phyloP scores from a whole-genome alignment of 257 asterid genomes.

The Forsythia viridissima region DNA sequence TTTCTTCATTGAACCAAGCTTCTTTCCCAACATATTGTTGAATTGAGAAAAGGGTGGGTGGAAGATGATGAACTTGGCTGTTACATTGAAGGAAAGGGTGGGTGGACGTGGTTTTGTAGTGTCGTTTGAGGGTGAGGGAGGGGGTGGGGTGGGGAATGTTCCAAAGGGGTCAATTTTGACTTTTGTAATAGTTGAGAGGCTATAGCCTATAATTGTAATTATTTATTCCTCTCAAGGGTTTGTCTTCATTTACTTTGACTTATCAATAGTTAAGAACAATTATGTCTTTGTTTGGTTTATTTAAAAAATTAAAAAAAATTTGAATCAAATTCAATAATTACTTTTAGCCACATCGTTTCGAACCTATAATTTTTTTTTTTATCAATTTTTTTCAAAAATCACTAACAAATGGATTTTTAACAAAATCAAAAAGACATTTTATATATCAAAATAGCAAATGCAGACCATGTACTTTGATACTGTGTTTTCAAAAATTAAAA shows the following conservation, averaged over 20 bases:
- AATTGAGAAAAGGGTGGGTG: neutral
- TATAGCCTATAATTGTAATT: conserved; percentile 21
- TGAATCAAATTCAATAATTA: too few species aligned
- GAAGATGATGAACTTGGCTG: conserved; percentile 5
- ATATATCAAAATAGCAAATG: neutral
- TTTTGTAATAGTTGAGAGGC: conserved; percentile 14
- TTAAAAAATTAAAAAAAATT: too few species aligned
- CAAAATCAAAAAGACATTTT: neutral
- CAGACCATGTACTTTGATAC: neutral
- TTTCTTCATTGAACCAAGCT: conserved; percentile 70
- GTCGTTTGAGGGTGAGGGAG: neutral
- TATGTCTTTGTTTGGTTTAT: neutral
- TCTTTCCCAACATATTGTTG: conserved; percentile 56
- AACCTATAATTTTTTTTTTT: too few species aligned
- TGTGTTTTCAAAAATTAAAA: too few species aligned
- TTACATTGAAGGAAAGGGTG: conserved; percentile 27
- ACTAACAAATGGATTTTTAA: too few species aligned
- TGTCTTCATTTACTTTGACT: conserved; percentile 30
- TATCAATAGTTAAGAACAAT: conserved; percentile 15
- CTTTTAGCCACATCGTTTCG: too few species aligned
- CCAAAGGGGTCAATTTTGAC: conserved; percentile 29
- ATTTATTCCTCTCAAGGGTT: conserved; percentile 21
- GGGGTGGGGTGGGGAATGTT: conserved; percentile 11
- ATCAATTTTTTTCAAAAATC: too few species aligned
- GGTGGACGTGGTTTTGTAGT: conserved; percentile 39